phyloP scores from a whole-genome alignment of 2,329 filamentous ascomycete genomes.

The Penicillium sp. region DNA sequence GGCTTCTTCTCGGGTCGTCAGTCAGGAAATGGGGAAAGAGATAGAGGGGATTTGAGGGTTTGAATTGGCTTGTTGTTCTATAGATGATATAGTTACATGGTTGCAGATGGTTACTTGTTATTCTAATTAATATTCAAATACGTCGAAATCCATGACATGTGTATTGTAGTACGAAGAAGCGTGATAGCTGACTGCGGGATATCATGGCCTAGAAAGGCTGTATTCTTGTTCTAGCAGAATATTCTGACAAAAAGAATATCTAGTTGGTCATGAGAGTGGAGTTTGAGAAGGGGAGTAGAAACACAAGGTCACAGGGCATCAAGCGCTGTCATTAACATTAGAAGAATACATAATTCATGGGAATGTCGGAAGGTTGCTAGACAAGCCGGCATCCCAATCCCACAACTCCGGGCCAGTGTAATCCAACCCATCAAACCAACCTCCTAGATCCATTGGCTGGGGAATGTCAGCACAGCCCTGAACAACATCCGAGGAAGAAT shows the following conservation, averaged over 20 bases:
- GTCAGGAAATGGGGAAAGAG: neutral
- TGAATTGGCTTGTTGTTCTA: neutral
- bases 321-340: neutral
- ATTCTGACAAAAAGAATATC: neutral
- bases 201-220: neutral
- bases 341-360: constrained; percentile 3
- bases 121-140: neutral
- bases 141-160: neutral
- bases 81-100: neutral
- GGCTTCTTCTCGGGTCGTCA: neutral
- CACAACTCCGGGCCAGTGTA: constrained; percentile 28
- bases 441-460: constrained; percentile 33
- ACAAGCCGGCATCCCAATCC: constrained; percentile 33
- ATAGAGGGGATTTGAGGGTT: neutral
- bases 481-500: neutral
- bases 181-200: neutral
- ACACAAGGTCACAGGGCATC: neutral
- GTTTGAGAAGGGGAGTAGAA: neutral
- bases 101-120: neutral
- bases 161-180: neutral
- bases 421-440: constrained; percentile 32
- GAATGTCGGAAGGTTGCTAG: constrained; percentile 18
- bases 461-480: constrained; percentile 12
- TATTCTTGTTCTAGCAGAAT: neutral
- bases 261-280: neutral